Percentiles rank a stretch among this genome's conserved stretches.
Evolutionary conservation across 2,329 filamentous ascomycete genomes (phyloP).

Genomic region (Remersonia thermophila): DNA sequence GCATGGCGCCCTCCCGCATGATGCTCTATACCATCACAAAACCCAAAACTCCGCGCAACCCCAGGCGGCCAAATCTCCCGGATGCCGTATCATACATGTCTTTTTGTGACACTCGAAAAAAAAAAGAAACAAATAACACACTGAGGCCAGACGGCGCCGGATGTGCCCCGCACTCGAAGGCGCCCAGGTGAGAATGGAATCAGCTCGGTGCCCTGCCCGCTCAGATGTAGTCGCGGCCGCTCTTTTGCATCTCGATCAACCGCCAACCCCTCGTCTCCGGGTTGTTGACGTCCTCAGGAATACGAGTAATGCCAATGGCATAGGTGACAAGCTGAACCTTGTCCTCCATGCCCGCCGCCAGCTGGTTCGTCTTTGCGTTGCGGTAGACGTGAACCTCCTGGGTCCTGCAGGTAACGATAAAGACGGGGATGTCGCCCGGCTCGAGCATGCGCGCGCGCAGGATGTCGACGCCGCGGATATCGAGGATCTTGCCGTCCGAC

Average conservation of each 20-base stretch:
- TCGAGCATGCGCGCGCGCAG: slow-evolving; percentile 69
- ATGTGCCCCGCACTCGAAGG: not conserved
- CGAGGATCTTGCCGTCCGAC: slow-evolving; percentile 86
- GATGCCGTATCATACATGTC: slow-evolving; percentile 16
- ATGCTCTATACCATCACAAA: slow-evolving; percentile 10
- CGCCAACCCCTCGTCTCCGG: slow-evolving; percentile 94
- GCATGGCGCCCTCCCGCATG: slow-evolving; percentile 8
- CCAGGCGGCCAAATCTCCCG: slow-evolving; percentile 8
- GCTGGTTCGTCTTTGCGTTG: slow-evolving; percentile 76
- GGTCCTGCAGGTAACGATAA: slow-evolving; percentile 91
- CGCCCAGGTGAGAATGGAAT: not conserved
- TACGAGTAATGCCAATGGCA: slow-evolving; percentile 86
- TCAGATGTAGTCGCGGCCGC: slow-evolving; percentile 71
- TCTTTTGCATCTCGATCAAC: slow-evolving; percentile 97
- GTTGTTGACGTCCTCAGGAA: slow-evolving; percentile 92
- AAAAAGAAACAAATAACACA: slow-evolving; percentile 7
- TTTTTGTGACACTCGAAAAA: slow-evolving; percentile 10
- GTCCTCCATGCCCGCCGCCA: slow-evolving; percentile 96
- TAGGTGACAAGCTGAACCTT: slow-evolving; percentile 97
- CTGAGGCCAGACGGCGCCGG: not conserved
- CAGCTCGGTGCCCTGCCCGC: not conserved
- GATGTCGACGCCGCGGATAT: slow-evolving; percentile 90
- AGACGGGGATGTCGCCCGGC: slow-evolving; percentile 81
- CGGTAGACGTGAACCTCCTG: slow-evolving; percentile 97
- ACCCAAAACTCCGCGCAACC: slow-evolving; percentile 11